phyloP scores from a whole-genome alignment of 495 filamentous ascomycete species.

The Neurospora terricola region DNA sequence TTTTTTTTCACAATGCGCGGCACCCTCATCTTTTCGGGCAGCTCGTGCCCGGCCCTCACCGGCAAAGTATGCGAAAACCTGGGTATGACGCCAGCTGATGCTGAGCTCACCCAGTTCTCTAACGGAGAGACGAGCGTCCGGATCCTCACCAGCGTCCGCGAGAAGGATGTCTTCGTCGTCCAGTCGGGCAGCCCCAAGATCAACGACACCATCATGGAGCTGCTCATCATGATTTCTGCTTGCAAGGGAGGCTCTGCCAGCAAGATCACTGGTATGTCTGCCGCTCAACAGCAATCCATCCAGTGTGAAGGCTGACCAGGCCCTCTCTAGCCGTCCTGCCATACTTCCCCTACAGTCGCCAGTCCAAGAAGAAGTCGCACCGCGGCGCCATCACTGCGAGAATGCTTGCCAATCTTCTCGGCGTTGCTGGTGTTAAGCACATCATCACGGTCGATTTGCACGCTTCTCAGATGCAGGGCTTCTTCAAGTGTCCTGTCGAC shows the following conservation, averaged over 20 bases:
- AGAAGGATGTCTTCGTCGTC: constrained; percentile 98
- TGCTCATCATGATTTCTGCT: constrained; percentile 96
- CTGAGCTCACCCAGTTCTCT: constrained; percentile 51
- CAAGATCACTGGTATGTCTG: constrained; percentile 80
- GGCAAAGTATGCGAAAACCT: constrained; percentile 49
- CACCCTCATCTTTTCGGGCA: constrained; percentile 48
- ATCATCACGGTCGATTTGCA: constrained; percentile 96
- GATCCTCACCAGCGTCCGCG: constrained; percentile 85
- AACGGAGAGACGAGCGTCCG: constrained; percentile 92
- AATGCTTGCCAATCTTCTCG: constrained; percentile 91
- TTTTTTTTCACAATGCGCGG: constrained; percentile 38
- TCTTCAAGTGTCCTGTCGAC: constrained; percentile 96
- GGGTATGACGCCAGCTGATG: constrained; percentile 45
- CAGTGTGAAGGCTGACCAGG: constrained; percentile 8
- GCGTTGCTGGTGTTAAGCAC: constrained; percentile 90
- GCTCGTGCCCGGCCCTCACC: constrained; percentile 45
- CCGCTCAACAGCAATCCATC: constrained; percentile 1
- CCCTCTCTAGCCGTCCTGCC: constrained; percentile 75
- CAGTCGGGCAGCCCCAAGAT: constrained; percentile 94
- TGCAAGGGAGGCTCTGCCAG: constrained; percentile 97
- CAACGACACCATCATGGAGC: constrained; percentile 98
- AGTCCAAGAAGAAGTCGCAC: constrained; percentile 98
- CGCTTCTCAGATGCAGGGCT: constrained; percentile 96
- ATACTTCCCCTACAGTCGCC: constrained; percentile 97
- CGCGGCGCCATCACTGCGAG: constrained; percentile 92